phyloP scores from a whole-genome alignment of 2,329 filamentous ascomycete genomes.

The Monosporascus sp. region DNA sequence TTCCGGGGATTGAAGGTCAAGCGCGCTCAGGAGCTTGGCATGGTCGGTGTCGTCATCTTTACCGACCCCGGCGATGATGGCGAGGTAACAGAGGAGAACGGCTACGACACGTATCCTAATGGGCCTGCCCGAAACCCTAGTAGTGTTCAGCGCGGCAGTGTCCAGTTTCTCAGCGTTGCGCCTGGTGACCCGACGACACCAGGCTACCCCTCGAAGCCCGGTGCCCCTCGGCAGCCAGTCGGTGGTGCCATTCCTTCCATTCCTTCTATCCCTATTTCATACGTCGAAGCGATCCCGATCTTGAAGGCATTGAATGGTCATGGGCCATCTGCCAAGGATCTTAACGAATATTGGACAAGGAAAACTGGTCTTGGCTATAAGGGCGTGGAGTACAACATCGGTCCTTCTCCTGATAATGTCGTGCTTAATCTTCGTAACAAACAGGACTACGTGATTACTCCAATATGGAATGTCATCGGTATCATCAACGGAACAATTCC shows the following conservation, averaged over 20 bases:
- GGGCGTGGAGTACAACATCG: slow-evolving; percentile 79
- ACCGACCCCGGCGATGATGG: slow-evolving; percentile 88
- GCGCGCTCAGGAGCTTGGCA: slow-evolving; percentile 83
- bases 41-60: slow-evolving; percentile 81
- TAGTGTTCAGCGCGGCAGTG: slow-evolving; percentile 84
- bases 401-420: slow-evolving; percentile 69
- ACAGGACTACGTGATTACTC: slow-evolving; percentile 76
- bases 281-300: slow-evolving; percentile 77
- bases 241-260: slow-evolving; percentile 72
- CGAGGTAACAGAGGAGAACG: slow-evolving; percentile 73
- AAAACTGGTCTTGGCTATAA: slow-evolving; percentile 71
- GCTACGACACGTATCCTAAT: slow-evolving; percentile 72
- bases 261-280: slow-evolving; percentile 87
- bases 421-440: slow-evolving; percentile 71
- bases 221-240: slow-evolving; percentile 68
- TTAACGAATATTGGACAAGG: slow-evolving; percentile 66
- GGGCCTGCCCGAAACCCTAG: slow-evolving; percentile 84
- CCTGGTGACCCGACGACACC: slow-evolving; percentile 83
- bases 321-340: slow-evolving; percentile 69
- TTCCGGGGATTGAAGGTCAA: slow-evolving; percentile 92
- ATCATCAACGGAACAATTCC: slow-evolving; percentile 81
- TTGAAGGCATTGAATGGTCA: slow-evolving; percentile 87
- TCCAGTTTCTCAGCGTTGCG: slow-evolving; percentile 68
- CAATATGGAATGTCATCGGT: slow-evolving; percentile 88
- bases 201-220: slow-evolving; percentile 89